Percentiles rank a stretch among this genome's conserved stretches.
phyloP scores from a whole-genome alignment of 148 eudicot species.

The Beta vulgaris region DNA sequence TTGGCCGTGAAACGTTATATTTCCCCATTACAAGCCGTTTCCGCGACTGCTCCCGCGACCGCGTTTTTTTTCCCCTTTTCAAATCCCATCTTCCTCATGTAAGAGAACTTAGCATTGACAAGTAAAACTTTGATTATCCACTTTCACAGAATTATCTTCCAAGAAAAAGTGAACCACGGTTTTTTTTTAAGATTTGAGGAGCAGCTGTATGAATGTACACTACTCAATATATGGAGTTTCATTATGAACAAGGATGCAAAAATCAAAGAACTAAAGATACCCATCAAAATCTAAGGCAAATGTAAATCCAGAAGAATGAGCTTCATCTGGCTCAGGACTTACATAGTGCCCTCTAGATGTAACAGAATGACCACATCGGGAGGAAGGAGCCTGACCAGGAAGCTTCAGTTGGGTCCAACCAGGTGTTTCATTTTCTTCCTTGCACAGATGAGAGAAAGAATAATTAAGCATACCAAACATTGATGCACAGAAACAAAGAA shows the following conservation, averaged over 20 bases:
- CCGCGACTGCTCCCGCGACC: too few relatives aligned
- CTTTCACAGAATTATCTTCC: too few relatives aligned
- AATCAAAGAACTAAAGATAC: background rate
- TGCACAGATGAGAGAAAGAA: constrained; percentile 41
- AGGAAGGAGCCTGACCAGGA: constrained; percentile 95
- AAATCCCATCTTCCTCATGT: too few relatives aligned
- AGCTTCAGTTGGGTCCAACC: constrained; percentile 99
- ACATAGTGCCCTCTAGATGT: constrained; percentile 95
- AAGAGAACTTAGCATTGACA: too few relatives aligned
- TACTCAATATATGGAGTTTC: background rate
- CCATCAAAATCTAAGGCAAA: background rate
- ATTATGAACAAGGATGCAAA: background rate
- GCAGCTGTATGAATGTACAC: background rate
- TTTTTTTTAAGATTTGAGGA: too few relatives aligned
- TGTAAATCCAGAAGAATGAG: background rate
- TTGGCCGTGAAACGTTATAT: too few relatives aligned
- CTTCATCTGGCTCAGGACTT: constrained; percentile 24
- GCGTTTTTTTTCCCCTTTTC: too few relatives aligned
- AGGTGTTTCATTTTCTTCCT: constrained; percentile 96
- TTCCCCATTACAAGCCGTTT: too few relatives aligned
- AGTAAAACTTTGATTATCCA: too few relatives aligned
- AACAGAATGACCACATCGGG: constrained; percentile 91
- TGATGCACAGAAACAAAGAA: constrained; percentile 10
- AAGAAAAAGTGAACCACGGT: too few relatives aligned
- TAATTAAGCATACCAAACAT: background rate